A percentile compares a stretch with the other conserved stretches of the same genome.
Conservation (phyloP, 192 early-diverging fungal genomes). For the Coemansia sp. region DNA sequence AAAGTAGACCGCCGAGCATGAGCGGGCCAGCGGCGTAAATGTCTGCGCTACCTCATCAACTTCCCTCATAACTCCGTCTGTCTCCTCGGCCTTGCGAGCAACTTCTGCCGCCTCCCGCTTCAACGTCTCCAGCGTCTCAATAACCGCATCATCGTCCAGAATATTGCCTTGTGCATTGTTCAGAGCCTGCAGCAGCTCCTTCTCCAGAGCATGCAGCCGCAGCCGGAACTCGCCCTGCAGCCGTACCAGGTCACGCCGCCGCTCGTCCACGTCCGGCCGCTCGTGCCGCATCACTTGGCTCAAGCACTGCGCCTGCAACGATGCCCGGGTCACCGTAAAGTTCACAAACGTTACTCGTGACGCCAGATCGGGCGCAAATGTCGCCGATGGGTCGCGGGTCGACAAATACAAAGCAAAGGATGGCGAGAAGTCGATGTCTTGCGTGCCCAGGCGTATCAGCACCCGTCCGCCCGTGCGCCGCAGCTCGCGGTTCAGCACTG, state of each 20-base stretch:
- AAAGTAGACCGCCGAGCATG: slow-evolving; percentile 94
- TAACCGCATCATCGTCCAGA: slow-evolving; percentile 93
- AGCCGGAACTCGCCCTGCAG: slow-evolving; percentile 97
- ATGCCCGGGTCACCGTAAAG: slow-evolving; percentile 95
- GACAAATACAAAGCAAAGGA: slow-evolving; percentile 91
- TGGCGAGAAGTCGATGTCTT: slow-evolving; percentile 99
- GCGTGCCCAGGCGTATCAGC: slow-evolving; percentile 89
- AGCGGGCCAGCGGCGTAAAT: slow-evolving; percentile 88
- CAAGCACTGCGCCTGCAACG: slow-evolving; percentile 96
- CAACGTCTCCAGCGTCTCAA: slow-evolving; percentile 89
- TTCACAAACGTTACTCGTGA: slow-evolving; percentile 98
- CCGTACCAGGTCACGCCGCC: slow-evolving; percentile 88
- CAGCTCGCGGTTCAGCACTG: slow-evolving; percentile 96
- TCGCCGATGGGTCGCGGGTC: slow-evolving; percentile 90
- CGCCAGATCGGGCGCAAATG: slow-evolving; percentile 95
- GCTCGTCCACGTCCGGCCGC: slow-evolving; percentile 91
- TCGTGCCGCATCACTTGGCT: slow-evolving; percentile 93
- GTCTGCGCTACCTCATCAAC: slow-evolving; percentile 87
- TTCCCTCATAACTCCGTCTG: slow-evolving; percentile 91
- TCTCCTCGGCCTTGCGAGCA: slow-evolving; percentile 87
- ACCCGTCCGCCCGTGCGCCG: slow-evolving; percentile 94
- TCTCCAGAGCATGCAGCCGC: slow-evolving; percentile 88
- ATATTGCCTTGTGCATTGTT: slow-evolving; percentile 96
- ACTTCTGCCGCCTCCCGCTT: slow-evolving; percentile 97
- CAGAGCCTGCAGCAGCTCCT: slow-evolving; percentile 86